Evolutionary conservation across 2,329 filamentous ascomycete genomes (phyloP), one percentile per base, ranked within the genome.

Genomic region (Tolypocladium capitatum): DNA sequence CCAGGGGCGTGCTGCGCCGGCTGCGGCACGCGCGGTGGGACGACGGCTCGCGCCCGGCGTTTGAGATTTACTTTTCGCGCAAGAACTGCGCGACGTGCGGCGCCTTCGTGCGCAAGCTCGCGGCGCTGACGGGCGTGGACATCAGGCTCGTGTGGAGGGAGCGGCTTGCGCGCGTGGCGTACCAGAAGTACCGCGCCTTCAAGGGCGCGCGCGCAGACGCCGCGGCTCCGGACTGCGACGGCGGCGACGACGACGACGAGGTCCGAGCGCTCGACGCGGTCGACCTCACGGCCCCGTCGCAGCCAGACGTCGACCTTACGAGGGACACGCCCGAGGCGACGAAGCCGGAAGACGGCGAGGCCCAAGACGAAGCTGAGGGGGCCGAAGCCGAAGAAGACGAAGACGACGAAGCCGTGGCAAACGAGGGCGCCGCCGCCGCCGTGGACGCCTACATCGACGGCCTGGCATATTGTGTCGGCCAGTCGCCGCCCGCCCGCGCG

Each of bases 31-130:
- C 45, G 5, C 30, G 47, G 1, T 64, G 58, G 59, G 51, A 53
- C 2, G 55, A 62, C 36, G 61, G 58, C 9, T 51, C 55, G 0
- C 51, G 51, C 2, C 63, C 62, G 0, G 27, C 46, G 0, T 58
- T 68, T 20, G 64, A 67, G 30, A 56, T 68, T 0, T 63, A 61
- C 50, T 64, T 67, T 10, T 67, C 64, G 1, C 50, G 64, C 4
- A 61, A 57, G 34, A 58, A 62, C n/a, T 68, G 65, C 42, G 6
- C 2, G 0, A 49, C 51, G 0, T 68, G 65, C 48, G 53, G 51
- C 0, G 32, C n/a, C 2, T 56, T 66, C 5, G 55, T 63, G 1
- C 27, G 35, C 2, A 50, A 44, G 6, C 56, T 68, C 0, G 48
- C 57, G 18, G 48, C 51, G 3, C 46, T 55, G 0, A 65, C 63